Evolutionary conservation across 345 rosid species (phyloP).

Genomic region (Hibiscus tridactylites): DNA sequence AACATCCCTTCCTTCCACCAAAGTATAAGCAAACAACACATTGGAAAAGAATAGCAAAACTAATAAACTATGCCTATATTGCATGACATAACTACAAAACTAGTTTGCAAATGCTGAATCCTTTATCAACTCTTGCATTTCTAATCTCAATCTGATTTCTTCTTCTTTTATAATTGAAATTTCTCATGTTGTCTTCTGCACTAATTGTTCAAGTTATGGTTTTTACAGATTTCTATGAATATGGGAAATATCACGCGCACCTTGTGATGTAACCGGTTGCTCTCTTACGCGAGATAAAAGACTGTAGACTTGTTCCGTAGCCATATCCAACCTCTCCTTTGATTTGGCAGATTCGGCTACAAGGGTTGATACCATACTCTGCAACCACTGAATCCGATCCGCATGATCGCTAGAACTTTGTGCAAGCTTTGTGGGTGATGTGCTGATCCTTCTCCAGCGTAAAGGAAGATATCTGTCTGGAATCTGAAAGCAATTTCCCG

Average conservation of each 20-base stretch:
- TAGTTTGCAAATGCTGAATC: not conserved
- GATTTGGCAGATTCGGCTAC: constrained; percentile 71
- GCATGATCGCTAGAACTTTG: constrained; percentile 40
- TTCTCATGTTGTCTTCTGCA: not conserved
- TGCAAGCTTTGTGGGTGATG: constrained; percentile 36
- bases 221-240: constrained; percentile 27
- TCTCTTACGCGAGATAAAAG: constrained; percentile 72
- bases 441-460: constrained; percentile 71
- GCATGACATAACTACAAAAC: not conserved
- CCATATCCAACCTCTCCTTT: constrained; percentile 74
- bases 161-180: not conserved
- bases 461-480: constrained; percentile 82
- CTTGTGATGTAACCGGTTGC: constrained; percentile 45
- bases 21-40: not conserved
- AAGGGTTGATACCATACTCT: constrained; percentile 64
- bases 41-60: not conserved
- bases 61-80: not conserved
- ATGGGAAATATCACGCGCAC: constrained; percentile 26
- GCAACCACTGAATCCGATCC: constrained; percentile 69
- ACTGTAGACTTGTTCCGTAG: constrained; percentile 62
- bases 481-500: constrained; percentile 87
- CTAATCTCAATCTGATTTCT: not conserved
- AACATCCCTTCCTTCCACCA: not conserved
- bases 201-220: not conserved
- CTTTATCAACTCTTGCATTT: not conserved